Conservation (phyloP, 148 eudicot genomes). For the Fagopyrum tataricum region DNA sequence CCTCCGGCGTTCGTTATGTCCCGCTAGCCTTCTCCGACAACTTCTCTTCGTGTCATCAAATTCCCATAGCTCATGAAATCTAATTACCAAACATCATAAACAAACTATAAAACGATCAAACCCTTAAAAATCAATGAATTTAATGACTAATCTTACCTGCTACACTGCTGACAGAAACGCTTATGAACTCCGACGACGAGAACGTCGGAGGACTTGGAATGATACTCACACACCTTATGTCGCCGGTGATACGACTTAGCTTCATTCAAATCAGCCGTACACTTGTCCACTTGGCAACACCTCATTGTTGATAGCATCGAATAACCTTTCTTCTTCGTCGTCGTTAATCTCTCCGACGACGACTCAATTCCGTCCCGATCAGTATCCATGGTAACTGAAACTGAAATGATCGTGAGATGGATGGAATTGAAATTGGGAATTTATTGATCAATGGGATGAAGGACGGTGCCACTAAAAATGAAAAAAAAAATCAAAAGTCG, state of each 20-base stretch:
- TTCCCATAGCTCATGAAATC: slow-evolving; percentile 30
- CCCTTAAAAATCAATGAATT: background rate
- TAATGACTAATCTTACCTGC: slow-evolving; percentile 29
- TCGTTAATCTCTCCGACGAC: background rate
- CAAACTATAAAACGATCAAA: background rate
- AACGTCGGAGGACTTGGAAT: slow-evolving; percentile 37
- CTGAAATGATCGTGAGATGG: no score
- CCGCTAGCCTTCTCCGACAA: slow-evolving; percentile 32
- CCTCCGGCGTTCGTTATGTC: slow-evolving; percentile 36
- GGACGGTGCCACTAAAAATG: background rate
- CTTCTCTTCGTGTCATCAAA: slow-evolving; percentile 31
- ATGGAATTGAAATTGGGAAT: no score
- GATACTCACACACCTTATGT: slow-evolving; percentile 47
- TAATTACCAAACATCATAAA: background rate
- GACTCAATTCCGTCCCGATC: background rate
- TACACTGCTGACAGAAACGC: slow-evolving; percentile 51
- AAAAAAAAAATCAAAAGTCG: background rate
- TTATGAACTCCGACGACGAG: slow-evolving; percentile 29
- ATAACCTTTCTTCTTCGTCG: slow-evolving; percentile 13
- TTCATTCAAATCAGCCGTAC: slow-evolving; percentile 28
- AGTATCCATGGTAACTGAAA: no score
- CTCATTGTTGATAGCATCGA: background rate
- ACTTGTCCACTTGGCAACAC: slow-evolving; percentile 36
- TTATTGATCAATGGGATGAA: background rate
- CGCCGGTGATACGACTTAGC: slow-evolving; percentile 42